Conservation (phyloP, 139 green algal genomes). For the Chlamydomonas sphaeroides region DNA sequence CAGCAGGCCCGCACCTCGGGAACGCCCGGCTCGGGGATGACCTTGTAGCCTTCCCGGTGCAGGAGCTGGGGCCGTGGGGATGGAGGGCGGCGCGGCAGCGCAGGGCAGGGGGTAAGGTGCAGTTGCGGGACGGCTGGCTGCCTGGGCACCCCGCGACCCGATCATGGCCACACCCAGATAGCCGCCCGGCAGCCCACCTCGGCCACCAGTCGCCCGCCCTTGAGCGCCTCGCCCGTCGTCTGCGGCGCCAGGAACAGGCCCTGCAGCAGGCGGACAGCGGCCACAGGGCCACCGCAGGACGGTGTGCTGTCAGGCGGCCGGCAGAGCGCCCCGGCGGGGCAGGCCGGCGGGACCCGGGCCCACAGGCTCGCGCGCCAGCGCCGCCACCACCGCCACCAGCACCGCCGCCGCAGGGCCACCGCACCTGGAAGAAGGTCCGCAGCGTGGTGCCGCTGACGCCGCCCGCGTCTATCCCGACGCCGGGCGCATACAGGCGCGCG, state of each 20-base stretch:
- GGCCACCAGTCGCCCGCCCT: slow-evolving; percentile 89
- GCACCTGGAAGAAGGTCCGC: slow-evolving; percentile 83
- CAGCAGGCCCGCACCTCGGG: no score
- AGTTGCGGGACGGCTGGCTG: no score
- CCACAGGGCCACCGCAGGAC: no score
- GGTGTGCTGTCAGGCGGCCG: no score
- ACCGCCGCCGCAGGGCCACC: no score
- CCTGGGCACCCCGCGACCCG: no score
- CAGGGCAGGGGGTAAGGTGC: background rate
- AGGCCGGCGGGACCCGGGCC: no score
- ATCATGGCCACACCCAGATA: no score
- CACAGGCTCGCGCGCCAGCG: no score
- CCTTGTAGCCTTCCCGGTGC: slow-evolving; percentile 63
- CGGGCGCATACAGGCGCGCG: slow-evolving; percentile 87
- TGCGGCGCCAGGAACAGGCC: slow-evolving; percentile 86
- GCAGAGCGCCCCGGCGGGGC: no score
- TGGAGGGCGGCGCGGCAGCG: background rate
- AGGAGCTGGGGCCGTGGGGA: slow-evolving; percentile 50
- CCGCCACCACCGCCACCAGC: no score
- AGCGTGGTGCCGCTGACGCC: slow-evolving; percentile 74
- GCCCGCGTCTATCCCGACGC: slow-evolving; percentile 88
- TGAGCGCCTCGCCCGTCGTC: slow-evolving; percentile 93
- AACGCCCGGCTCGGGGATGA: slow-evolving; percentile 61
- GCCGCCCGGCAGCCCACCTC: slow-evolving; percentile 54
- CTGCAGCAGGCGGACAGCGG: slow-evolving; percentile 1